phyloP scores from a whole-genome alignment of 1,139 yeast species.

The Lipomyces yarrowii region DNA sequence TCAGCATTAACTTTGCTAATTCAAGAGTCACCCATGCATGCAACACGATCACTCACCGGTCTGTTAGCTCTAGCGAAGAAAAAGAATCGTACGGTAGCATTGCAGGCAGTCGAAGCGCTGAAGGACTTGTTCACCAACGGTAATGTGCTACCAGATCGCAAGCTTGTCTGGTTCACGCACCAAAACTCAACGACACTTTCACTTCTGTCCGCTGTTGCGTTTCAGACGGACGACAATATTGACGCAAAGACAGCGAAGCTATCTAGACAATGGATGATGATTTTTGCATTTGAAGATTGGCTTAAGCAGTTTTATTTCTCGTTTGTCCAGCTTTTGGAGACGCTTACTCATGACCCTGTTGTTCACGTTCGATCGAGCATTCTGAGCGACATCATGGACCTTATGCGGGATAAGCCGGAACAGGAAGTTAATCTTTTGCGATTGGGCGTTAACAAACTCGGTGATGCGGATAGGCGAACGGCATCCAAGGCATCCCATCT shows the following conservation, averaged over 20 bases:
- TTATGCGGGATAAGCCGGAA: constrained; percentile 86
- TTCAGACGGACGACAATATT: neutral
- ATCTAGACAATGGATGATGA: constrained; percentile 59
- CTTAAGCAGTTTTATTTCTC: constrained; percentile 75
- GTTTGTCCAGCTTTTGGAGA: constrained; percentile 69
- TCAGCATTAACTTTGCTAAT: constrained; percentile 89
- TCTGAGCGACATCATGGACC: constrained; percentile 74
- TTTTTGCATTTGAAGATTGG: constrained; percentile 88
- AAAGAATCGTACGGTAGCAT: constrained; percentile 90
- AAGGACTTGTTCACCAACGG: constrained; percentile 84
- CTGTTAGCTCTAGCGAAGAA: constrained; percentile 79
- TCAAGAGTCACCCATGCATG: constrained; percentile 94
- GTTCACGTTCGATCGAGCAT: constrained; percentile 82
- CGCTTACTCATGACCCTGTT: constrained; percentile 86
- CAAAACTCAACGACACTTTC: constrained; percentile 52
- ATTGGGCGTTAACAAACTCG: constrained; percentile 89
- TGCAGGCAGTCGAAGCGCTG: constrained; percentile 86
- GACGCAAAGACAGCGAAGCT: constrained; percentile 44
- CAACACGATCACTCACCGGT: constrained; percentile 79
- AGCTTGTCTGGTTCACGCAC: constrained; percentile 75
- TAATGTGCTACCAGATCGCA: constrained; percentile 78
- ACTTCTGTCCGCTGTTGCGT: constrained; percentile 9
- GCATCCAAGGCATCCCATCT: constrained; percentile 86
- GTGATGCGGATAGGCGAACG: constrained; percentile 89
- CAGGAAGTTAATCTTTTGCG: constrained; percentile 91